These are phyloP conservation scores for Backusella sp. DNA, from an alignment of 192 early-diverging fungal genomes.

Conservation along the genomic window DNA sequence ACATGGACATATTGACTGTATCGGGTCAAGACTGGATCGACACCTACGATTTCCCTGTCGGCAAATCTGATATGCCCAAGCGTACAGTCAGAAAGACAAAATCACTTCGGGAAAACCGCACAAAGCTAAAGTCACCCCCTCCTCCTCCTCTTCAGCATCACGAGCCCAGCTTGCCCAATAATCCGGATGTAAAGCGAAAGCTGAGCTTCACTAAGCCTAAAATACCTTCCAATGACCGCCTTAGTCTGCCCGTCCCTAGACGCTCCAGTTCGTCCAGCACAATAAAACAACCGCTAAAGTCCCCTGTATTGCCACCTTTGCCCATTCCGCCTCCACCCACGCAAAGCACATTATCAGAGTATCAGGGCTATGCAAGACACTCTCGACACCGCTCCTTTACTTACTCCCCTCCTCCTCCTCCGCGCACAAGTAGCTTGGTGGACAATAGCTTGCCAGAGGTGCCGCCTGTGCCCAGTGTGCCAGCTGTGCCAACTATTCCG, in stretches of 20 bases:
- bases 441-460: not conserved
- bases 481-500: slow-evolving; percentile 17
- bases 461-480: not conserved
- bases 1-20: slow-evolving; percentile 2
- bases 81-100: not conserved
- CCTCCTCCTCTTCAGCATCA: not conserved
- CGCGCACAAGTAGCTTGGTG: not conserved
- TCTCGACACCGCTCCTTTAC: slow-evolving; percentile 9
- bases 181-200: not conserved
- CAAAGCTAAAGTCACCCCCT: not conserved
- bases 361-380: slow-evolving; percentile 14
- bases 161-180: not conserved
- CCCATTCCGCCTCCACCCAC: not conserved
- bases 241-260: not conserved
- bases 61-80: slow-evolving; percentile 2
- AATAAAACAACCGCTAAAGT: not conserved
- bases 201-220: not conserved
- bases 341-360: slow-evolving; percentile 1
- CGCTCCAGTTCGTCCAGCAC: not conserved
- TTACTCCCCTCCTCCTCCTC: slow-evolving; percentile 21
- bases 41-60: slow-evolving; percentile 1
- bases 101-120: not conserved
- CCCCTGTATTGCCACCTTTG: not conserved
- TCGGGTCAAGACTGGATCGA: slow-evolving; percentile 14
- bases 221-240: not conserved